A percentile compares a stretch with the other conserved stretches of the same genome.
phyloP scores from a whole-genome alignment of 2,329 filamentous ascomycete genomes.

The Arthroderma uncinatum region DNA sequence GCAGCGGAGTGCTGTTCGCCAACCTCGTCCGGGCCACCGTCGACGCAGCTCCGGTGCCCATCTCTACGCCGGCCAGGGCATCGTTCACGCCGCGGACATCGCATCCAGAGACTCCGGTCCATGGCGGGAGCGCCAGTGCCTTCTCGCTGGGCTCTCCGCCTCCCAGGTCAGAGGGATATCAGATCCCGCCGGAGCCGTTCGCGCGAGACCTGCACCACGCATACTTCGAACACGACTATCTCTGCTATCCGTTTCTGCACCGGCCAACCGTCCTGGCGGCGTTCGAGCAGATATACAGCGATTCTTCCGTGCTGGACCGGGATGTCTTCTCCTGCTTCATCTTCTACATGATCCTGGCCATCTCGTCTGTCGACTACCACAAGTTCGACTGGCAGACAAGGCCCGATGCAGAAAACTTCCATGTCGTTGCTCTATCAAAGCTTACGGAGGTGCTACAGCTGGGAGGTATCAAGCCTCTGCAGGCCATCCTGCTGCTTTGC shows the following conservation, averaged over 20 bases:
- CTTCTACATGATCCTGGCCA: slow-evolving; percentile 37
- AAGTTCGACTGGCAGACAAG: slow-evolving; percentile 38
- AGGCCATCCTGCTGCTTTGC: slow-evolving; percentile 35
- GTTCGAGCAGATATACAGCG: slow-evolving; percentile 16
- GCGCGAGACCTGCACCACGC: slow-evolving; percentile 31
- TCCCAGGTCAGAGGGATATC: slow-evolving; percentile 8
- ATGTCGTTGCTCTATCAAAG: slow-evolving; percentile 30
- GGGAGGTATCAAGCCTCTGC: slow-evolving; percentile 30
- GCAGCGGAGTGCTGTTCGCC: slow-evolving; percentile 29
- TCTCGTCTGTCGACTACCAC: slow-evolving; percentile 34
- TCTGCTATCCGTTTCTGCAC: slow-evolving; percentile 35
- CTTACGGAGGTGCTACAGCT: slow-evolving; percentile 29
- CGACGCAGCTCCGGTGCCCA: slow-evolving; percentile 10
- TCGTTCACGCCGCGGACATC: slow-evolving; percentile 6
- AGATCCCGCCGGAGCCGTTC: slow-evolving; percentile 26
- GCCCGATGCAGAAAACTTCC: slow-evolving; percentile 35
- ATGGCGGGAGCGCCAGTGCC: slow-evolving; percentile 6
- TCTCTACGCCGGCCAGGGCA: slow-evolving; percentile 11
- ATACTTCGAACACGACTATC: slow-evolving; percentile 35
- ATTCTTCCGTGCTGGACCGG: slow-evolving; percentile 17
- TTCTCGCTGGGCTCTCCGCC: slow-evolving; percentile 14
- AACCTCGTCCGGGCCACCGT: slow-evolving; percentile 28
- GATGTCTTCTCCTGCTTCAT: slow-evolving; percentile 30
- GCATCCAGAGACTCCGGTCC: neutral
- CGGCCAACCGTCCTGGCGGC: slow-evolving; percentile 20